Percentiles rank a stretch among this genome's conserved stretches.
Evolutionary conservation across 441 rosid genomes (phyloP).

Genomic region (Populus hybrid): DNA sequence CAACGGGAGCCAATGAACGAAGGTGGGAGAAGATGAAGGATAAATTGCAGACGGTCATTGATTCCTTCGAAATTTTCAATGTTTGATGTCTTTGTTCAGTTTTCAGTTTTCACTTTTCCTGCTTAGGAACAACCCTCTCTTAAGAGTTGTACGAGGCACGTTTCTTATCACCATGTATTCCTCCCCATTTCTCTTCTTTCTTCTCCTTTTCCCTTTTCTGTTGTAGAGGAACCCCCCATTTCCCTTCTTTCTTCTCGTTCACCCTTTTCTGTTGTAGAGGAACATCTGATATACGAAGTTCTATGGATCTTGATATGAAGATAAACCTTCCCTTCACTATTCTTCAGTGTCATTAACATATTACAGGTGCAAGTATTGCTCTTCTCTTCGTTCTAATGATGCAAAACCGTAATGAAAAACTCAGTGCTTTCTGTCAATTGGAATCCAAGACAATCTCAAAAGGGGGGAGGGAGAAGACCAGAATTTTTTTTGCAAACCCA

Average conservation of each 20-base stretch:
- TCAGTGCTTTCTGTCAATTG: too few species aligned
- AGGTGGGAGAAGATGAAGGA: conserved; percentile 95
- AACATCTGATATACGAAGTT: not conserved
- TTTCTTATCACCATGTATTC: not conserved
- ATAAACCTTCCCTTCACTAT: not conserved
- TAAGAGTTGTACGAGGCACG: conserved; percentile 7
- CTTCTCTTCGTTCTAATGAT: not conserved
- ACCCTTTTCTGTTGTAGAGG: not conserved
- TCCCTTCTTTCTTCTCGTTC: too few species aligned
- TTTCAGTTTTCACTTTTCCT: conserved; percentile 3
- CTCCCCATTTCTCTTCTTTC: not conserved
- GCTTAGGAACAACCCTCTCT: not conserved
- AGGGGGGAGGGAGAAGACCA: too few species aligned
- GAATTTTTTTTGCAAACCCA: too few species aligned
- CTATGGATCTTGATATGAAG: not conserved
- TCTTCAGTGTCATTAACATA: not conserved
- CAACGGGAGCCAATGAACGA: conserved; percentile 88
- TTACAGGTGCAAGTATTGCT: not conserved
- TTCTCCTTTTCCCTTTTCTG: not conserved
- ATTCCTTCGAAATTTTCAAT: conserved; percentile 63
- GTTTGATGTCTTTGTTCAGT: conserved; percentile 31
- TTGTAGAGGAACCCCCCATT: not conserved
- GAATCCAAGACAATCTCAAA: too few species aligned
- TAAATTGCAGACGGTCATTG: conserved; percentile 58
- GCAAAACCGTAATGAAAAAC: not conserved